Evolutionary conservation across 2,329 filamentous ascomycete genomes (phyloP), one percentile per base, ranked within the genome.

Genomic region (Alternaria incomplexa): DNA sequence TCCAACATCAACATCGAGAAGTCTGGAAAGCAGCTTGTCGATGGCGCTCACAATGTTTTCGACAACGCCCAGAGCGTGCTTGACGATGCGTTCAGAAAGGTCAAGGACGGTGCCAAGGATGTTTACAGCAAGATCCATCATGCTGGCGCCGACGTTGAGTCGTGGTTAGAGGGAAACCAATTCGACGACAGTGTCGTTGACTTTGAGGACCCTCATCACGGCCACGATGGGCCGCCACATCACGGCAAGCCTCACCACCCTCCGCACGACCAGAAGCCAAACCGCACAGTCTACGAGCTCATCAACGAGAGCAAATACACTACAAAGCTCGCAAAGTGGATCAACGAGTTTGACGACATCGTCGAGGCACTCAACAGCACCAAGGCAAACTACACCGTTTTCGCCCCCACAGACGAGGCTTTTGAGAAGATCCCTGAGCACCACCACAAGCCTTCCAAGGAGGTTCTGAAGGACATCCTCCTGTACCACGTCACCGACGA

Each of bases 201-300:
- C 11, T 74, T 80, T 15, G 75, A 80, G 23, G 65, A 72, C 12
- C 74, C 75, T 15, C 73, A 76, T 15, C 73, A 79, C 44, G 75
- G 66, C 6, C 64, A 66, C 22, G 51, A 72, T 30, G 56, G 59
- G 6, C 76, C 76, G 52, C 80, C 77, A 17, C 79, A 79, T 50
- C 73, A 77, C 44, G 76, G 80, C 52, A 72, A 75, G 44, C 77
- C 79, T 36, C 78, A 79, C 32, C 79, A 82, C 60, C 76, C 72
- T 40, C 72, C 70, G 13, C 76, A 79, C 32, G 78, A 83, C 66
- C 62, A 71, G 9, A 81, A 82, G 64, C 83, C 87, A 6, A 91
- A 93, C 75, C 81, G 86, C 75, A 96, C 93, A 20, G 87, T 97
- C 47, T 97, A 94, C 80, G 84, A 97, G 79, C 82, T 94, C 63